Percentiles rank a stretch among this genome's conserved stretches.
phyloP scores from a whole-genome alignment of 2,329 filamentous ascomycete genomes.

The Colletotrichum graminicola region DNA sequence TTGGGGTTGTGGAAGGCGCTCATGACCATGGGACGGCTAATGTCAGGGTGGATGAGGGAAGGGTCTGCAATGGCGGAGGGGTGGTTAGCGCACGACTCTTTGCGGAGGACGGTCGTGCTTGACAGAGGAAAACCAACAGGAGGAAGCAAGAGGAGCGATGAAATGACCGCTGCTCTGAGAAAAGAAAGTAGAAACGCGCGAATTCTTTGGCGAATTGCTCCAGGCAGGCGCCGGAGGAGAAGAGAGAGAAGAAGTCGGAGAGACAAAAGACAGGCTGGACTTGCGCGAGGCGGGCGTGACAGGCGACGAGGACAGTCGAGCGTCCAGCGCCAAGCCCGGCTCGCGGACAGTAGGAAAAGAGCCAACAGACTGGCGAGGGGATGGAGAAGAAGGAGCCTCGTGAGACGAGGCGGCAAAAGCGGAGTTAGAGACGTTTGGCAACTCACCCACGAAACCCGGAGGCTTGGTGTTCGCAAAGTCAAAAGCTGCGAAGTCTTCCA shows the following conservation, averaged over 20 bases:
- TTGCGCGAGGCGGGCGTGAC: constrained; percentile 46
- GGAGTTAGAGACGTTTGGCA: constrained; percentile 53
- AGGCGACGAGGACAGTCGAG: constrained; percentile 47
- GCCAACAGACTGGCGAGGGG: constrained; percentile 44
- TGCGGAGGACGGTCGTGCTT: constrained; percentile 41
- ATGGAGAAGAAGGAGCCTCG: constrained; percentile 47
- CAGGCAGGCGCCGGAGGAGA: constrained; percentile 49
- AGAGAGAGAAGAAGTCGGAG: constrained; percentile 51
- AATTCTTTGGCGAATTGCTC: constrained; percentile 47
- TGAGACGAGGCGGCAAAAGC: constrained; percentile 34
- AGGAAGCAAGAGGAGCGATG: constrained; percentile 63
- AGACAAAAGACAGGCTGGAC: constrained; percentile 49
- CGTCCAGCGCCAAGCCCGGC: constrained; percentile 47
- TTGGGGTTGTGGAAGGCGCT: constrained; percentile 61
- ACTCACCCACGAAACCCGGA: constrained; percentile 69
- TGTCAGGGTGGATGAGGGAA: constrained; percentile 68
- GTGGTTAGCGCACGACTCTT: constrained; percentile 53
- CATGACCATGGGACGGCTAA: constrained; percentile 63
- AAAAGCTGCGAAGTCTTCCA: constrained; percentile 64
- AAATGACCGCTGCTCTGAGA: constrained; percentile 66
- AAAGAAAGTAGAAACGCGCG: constrained; percentile 61
- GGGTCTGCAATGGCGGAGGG: constrained; percentile 60
- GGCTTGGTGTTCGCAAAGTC: constrained; percentile 63
- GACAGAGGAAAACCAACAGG: constrained; percentile 64
- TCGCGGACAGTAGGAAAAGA: constrained; percentile 43